Base-by-base conservation (phyloP, 2,329 filamentous ascomycete genomes). In the Diaporthe sp. region DNA sequence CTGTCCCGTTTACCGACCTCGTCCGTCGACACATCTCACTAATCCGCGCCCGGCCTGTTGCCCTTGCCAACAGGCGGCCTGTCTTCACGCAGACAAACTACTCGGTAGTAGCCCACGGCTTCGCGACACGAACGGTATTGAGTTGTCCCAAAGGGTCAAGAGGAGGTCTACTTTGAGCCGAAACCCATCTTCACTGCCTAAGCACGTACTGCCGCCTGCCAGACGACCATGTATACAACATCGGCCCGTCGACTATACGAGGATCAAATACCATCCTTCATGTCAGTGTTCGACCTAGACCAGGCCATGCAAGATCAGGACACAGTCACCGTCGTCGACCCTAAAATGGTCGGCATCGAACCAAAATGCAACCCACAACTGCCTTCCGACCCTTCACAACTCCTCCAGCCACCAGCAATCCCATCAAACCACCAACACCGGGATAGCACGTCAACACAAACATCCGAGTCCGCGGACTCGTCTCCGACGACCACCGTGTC, bases 401-500 rank as follows among this genome's bases (percentile, higher is more conserved):
- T 76, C 52, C 60, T 72, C 5, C 86, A 60, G 81, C 82, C 73
- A 80, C 84, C 69, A 79, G 89, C 70, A 81, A 85, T 42, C 80
- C 85, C 87, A 89, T 78, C 81, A 86, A 76, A 86, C 86, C 94
- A 95, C 84, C 91, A 92, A 80, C 93, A 94, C 82, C 89, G 92
- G 81, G 90, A 94, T 81, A 95, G 93, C 85, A 93, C 91, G n/a
- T 96, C 93, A 10, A 95, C 93, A 3, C 92, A 93, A 77, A 89
- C 89, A 72, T 94, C 94, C 22, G 95, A 94, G 77, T 98, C 97
- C 1, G 94, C 94, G 55, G 96, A 98, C 80, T 98, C 96, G 30
- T 98, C 96, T 12, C 97, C 97, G 1, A 98, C 96, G 10, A 98
- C 96, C 4, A 98, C 96, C 2, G 90, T 97, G 67, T 98, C 95